Percentiles rank a stretch among this genome's conserved stretches.
phyloP scores from a whole-genome alignment of 2,329 filamentous ascomycete species.

The Colletotrichum destructivum region DNA sequence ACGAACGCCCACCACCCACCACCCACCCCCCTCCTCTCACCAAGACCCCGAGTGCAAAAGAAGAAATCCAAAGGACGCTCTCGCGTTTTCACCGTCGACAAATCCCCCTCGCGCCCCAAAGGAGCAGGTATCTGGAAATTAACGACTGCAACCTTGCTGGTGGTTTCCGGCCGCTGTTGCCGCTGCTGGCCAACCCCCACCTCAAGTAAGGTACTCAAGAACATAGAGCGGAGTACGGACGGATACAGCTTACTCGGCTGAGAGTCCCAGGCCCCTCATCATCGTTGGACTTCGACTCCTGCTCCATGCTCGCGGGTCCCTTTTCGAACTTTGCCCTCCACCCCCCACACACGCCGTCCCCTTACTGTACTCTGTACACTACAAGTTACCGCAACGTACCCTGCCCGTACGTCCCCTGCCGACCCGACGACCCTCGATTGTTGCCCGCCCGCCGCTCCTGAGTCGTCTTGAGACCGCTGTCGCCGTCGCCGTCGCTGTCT shows the following conservation, averaged over 20 bases:
- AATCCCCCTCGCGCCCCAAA: conserved; percentile 23
- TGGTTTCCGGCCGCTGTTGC: conserved; percentile 34
- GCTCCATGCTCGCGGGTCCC: conserved; percentile 17
- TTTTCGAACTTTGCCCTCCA: conserved; percentile 13
- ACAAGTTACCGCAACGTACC: conserved; percentile 10
- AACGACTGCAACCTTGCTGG: conserved; percentile 44
- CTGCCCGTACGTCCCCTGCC: conserved; percentile 16
- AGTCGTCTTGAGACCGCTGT: conserved; percentile 24
- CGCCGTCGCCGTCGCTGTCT: conserved; percentile 15
- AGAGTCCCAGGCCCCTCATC: conserved; percentile 2
- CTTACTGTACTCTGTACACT: no score
- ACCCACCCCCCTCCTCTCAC: no score
- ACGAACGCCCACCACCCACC: conserved; percentile 6
- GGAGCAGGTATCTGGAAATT: conserved; percentile 44
- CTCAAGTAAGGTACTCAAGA: background rate
- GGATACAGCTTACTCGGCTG: no score
- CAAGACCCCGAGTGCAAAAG: background rate
- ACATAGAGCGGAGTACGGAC: no score
- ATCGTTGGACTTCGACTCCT: conserved; percentile 15
- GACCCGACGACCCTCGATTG: conserved; percentile 10
- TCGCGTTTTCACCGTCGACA: conserved; percentile 29
- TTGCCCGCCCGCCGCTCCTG: conserved; percentile 12
- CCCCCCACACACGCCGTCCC: no score
- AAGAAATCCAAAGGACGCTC: conserved; percentile 11
- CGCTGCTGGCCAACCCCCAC: conserved; percentile 6